A percentile compares a stretch with the other conserved stretches of the same genome.
phyloP scores from a whole-genome alignment of 2,329 filamentous ascomycete genomes.

The Herpomyces periplanetae region DNA sequence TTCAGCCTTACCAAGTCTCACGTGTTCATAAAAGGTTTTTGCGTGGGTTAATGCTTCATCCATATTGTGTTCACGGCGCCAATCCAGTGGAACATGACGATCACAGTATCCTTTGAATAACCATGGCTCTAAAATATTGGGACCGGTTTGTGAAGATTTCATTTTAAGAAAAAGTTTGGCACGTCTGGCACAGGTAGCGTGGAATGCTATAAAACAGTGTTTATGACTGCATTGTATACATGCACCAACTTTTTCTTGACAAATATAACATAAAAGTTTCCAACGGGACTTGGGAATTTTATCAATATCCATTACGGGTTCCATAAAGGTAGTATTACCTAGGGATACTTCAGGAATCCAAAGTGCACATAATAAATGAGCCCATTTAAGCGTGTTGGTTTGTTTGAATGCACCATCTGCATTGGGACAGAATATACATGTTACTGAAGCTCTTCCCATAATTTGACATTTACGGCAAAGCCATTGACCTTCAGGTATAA shows the following conservation, averaged over 20 bases:
- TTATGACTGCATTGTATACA: constrained; percentile 97
- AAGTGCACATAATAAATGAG: constrained; percentile 75
- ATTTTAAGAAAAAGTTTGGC: constrained; percentile 70
- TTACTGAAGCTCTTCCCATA: constrained; percentile 66
- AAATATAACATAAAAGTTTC: constrained; percentile 77
- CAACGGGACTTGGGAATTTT: constrained; percentile 81
- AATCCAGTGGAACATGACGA: constrained; percentile 63
- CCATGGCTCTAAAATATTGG: constrained; percentile 37
- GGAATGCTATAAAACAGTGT: constrained; percentile 80
- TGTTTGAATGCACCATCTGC: constrained; percentile 94
- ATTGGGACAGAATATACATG: constrained; percentile 93
- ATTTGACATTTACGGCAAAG: constrained; percentile 84
- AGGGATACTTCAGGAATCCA: constrained; percentile 94
- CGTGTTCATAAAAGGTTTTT: constrained; percentile 53
- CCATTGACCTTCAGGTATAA: constrained; percentile 96
- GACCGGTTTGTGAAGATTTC: constrained; percentile 53
- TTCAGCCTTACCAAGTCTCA: constrained; percentile 32
- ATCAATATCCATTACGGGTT: constrained; percentile 86
- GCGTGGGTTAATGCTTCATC: constrained; percentile 40
- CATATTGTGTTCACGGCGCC: constrained; percentile 49
- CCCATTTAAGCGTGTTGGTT: constrained; percentile 82
- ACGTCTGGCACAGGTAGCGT: constrained; percentile 70
- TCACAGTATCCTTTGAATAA: constrained; percentile 82
- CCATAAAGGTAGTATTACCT: constrained; percentile 87
- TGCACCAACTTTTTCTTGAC: constrained; percentile 82